These are phyloP conservation scores for Microcera coccophila DNA, from an alignment of 2,329 filamentous ascomycete species.

Conservation along the genomic window DNA sequence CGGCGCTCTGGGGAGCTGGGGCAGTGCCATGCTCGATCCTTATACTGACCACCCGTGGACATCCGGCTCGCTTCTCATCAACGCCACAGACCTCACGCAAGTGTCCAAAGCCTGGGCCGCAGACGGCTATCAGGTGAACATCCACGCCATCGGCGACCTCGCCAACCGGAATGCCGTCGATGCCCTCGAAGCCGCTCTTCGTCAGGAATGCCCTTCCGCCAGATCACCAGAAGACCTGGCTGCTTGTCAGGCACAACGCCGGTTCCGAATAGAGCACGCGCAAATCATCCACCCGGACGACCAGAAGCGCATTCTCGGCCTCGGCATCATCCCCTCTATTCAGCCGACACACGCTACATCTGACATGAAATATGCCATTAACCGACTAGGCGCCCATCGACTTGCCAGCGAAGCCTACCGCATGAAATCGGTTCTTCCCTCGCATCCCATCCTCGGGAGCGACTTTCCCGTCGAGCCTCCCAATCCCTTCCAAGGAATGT, in stretches of 20 bases:
- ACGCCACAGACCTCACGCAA: constrained; percentile 53
- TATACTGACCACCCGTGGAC: constrained; percentile 61
- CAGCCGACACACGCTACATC: constrained; percentile 70
- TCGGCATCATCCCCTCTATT: constrained; percentile 64
- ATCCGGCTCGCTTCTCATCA: constrained; percentile 62
- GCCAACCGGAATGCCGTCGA: constrained; percentile 63
- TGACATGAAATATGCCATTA: constrained; percentile 64
- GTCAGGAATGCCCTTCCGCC: constrained; percentile 46
- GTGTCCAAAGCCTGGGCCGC: constrained; percentile 56
- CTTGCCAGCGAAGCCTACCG: constrained; percentile 58
- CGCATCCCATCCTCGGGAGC: constrained; percentile 57
- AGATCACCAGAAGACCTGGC: constrained; percentile 37
- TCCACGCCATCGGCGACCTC: constrained; percentile 68
- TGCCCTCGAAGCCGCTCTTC: constrained; percentile 56
- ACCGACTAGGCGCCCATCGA: constrained; percentile 54
- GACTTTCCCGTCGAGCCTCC: constrained; percentile 71
- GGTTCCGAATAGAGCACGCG: constrained; percentile 67
- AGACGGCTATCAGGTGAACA: constrained; percentile 64
- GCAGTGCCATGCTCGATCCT: constrained; percentile 66
- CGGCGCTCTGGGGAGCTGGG: constrained; percentile 67
- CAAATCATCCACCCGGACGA: constrained; percentile 67
- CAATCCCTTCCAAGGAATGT: constrained; percentile 64
- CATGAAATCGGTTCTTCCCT: constrained; percentile 58
- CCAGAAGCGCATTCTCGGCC: constrained; percentile 53
- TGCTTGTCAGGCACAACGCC: constrained; percentile 50